A percentile compares a stretch with the other conserved stretches of the same genome.
Evolutionary conservation across 805 yeast species (phyloP).

Genomic region (Schwanniomyces yamadae): DNA sequence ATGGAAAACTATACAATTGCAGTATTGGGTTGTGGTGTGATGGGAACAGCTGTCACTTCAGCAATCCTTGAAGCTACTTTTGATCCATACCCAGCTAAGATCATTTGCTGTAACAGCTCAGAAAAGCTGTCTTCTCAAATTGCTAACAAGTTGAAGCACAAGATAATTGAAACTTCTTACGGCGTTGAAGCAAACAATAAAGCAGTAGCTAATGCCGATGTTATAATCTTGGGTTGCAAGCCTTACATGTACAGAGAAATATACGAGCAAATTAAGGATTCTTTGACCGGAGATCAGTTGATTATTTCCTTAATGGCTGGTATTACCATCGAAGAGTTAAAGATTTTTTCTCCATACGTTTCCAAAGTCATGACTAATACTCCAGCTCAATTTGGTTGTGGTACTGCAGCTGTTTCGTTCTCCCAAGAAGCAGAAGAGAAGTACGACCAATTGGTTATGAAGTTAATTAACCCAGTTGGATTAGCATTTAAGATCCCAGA

Average conservation of each 20-base stretch:
- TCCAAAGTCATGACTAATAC: slow-evolving; percentile 98
- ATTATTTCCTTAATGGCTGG: slow-evolving; percentile 90
- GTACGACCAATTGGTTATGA: slow-evolving; percentile 48
- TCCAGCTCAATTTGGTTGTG: slow-evolving; percentile 89
- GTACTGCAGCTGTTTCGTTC: slow-evolving; percentile 90
- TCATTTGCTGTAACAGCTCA: slow-evolving; percentile 73
- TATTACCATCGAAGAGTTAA: slow-evolving; percentile 73
- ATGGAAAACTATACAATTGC: slow-evolving; percentile 57
- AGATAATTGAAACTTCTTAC: slow-evolving; percentile 51
- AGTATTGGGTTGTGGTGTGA: slow-evolving; percentile 89
- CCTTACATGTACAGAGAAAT: slow-evolving; percentile 75
- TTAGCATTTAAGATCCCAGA: slow-evolving; percentile 72
- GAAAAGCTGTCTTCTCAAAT: slow-evolving; percentile 42
- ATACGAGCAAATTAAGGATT: slow-evolving; percentile 47
- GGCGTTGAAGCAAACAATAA: slow-evolving; percentile 44
- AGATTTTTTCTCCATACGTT: slow-evolving; percentile 52
- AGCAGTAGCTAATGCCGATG: slow-evolving; percentile 64
- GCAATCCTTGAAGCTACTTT: slow-evolving; percentile 61
- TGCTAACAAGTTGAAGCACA: slow-evolving; percentile 36
- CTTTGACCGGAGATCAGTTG: slow-evolving; percentile 52
- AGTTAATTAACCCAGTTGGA: slow-evolving; percentile 64
- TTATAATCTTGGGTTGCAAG: slow-evolving; percentile 82
- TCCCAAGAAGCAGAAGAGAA: slow-evolving; percentile 46
- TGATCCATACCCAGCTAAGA: slow-evolving; percentile 61
- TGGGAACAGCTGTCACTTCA: slow-evolving; percentile 89